Conservation (phyloP, 306 rosid genomes). For the Cucurbita argyrosperma region DNA sequence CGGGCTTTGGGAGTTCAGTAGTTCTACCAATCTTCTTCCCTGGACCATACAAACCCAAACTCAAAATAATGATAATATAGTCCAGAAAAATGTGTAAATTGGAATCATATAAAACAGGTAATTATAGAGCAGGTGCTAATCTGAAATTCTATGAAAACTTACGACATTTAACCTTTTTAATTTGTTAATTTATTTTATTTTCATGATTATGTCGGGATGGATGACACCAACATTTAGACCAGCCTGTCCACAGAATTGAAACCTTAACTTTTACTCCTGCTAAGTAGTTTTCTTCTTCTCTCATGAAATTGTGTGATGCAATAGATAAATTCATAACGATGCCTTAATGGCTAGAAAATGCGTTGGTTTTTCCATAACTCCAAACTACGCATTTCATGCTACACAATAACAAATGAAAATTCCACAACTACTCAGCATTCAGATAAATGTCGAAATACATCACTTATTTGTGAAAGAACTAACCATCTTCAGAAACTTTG, state of each 20-base stretch:
- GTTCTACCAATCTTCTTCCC: slow-evolving; percentile 59
- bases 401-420: background rate
- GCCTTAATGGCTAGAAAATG: background rate
- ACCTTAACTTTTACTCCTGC: background rate
- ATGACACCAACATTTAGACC: background rate
- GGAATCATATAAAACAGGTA: background rate
- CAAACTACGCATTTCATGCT: background rate
- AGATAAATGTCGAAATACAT: background rate
- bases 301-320: background rate
- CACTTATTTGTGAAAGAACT: slow-evolving; percentile 2
- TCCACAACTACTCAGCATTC: background rate
- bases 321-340: background rate
- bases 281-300: background rate
- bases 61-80: background rate
- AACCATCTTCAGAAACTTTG: slow-evolving; percentile 78
- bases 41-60: slow-evolving; percentile 12
- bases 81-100: background rate
- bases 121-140: background rate
- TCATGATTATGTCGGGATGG: background rate
- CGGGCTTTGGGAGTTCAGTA: slow-evolving; percentile 46
- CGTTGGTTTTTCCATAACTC: background rate
- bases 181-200: background rate
- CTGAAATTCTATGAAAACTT: background rate
- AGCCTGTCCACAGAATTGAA: background rate
- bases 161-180: background rate